These are phyloP conservation scores for Solanum rostratum DNA, from an alignment of 257 asterid genomes.

Conservation along the genomic window DNA sequence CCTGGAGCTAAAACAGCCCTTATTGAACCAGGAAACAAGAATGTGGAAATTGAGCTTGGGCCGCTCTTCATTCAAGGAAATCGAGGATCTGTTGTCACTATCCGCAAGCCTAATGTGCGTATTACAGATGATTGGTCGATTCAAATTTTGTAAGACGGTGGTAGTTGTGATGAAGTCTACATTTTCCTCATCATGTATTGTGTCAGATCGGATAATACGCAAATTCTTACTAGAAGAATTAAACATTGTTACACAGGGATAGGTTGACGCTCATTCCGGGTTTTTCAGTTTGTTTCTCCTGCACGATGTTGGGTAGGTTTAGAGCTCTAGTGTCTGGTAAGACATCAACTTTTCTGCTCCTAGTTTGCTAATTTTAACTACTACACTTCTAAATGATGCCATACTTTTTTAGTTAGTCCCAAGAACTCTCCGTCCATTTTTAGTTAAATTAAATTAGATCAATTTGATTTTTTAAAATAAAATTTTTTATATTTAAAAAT, in stretches of 20 bases:
- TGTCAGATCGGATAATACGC: neutral
- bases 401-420: neutral
- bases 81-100: conserved; percentile 29
- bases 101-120: conserved; percentile 70
- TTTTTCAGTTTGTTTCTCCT: neutral
- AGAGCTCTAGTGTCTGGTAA: neutral
- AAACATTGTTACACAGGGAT: neutral
- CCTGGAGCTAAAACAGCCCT: conserved; percentile 41
- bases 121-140: conserved; percentile 67
- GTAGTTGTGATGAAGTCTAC: neutral
- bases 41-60: conserved; percentile 44
- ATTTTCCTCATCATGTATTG: neutral
- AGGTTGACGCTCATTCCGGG: neutral
- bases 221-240: neutral
- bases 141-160: conserved; percentile 37
- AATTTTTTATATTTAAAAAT: no score
- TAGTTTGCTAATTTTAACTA: neutral
- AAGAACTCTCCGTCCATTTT: neutral
- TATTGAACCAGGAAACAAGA: conserved; percentile 49
- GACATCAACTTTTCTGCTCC: neutral
- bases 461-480: no score
- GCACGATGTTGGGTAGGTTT: neutral
- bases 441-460: no score
- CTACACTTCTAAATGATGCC: neutral
- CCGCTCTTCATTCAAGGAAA: conserved; percentile 53